phyloP scores from a whole-genome alignment of 2,329 filamentous ascomycete species.

The Fusarium austroafricanum region DNA sequence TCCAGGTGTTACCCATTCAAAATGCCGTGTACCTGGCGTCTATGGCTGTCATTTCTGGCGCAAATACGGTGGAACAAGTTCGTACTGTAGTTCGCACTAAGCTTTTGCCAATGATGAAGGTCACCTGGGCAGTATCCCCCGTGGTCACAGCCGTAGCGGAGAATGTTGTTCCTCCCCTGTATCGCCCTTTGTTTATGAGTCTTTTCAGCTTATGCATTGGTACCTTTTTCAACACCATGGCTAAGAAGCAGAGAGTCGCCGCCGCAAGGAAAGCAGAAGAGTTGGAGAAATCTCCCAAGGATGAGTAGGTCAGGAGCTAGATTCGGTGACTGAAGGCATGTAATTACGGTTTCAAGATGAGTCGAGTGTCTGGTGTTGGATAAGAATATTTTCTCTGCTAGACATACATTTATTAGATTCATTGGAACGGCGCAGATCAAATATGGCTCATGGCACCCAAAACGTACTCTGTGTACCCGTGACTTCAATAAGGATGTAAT shows the following conservation, averaged over 20 bases:
- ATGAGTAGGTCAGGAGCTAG: background rate
- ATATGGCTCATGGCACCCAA: too few relatives aligned
- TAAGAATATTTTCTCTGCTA: background rate
- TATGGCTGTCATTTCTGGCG: background rate
- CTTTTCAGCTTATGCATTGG: constrained; percentile 1
- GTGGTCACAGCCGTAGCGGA: background rate
- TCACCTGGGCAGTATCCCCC: constrained; percentile 1
- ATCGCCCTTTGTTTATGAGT: background rate
- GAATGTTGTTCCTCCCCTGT: background rate
- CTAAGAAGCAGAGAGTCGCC: background rate
- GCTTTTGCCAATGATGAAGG: constrained; percentile 1
- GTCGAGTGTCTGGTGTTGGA: background rate
- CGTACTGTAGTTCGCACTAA: background rate
- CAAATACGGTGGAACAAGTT: background rate
- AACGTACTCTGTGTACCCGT: background rate
- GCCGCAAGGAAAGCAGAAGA: background rate
- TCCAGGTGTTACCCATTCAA: background rate
- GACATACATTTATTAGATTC: background rate
- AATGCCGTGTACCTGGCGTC: background rate
- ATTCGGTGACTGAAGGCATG: too few relatives aligned
- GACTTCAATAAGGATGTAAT: too few relatives aligned
- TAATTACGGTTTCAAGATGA: too few relatives aligned
- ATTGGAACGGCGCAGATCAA: background rate
- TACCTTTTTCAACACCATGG: background rate
- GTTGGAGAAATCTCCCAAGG: background rate